Evolutionary conservation across 2,329 filamentous ascomycete species (phyloP).

Genomic region (Arthroderma sp.): DNA sequence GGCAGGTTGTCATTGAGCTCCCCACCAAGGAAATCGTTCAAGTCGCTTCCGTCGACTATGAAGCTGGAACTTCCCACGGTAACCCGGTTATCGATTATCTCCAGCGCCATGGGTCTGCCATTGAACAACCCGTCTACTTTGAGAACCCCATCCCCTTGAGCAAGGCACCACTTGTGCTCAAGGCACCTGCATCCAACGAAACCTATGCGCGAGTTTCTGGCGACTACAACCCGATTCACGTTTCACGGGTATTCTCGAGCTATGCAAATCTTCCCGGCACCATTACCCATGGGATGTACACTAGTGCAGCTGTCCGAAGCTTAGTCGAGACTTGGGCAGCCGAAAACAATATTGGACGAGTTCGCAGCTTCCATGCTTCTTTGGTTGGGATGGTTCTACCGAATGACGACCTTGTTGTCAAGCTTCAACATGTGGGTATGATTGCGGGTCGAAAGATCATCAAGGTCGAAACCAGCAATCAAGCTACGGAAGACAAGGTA

Average conservation of each 20-base stretch:
- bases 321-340: slow-evolving; percentile 97
- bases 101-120: slow-evolving; percentile 74
- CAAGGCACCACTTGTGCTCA: slow-evolving; percentile 74
- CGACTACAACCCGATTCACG: slow-evolving; percentile 98
- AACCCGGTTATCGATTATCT: slow-evolving; percentile 97
- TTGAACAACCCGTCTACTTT: slow-evolving; percentile 93
- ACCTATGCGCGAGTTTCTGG: slow-evolving; percentile 95
- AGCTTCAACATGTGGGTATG: slow-evolving; percentile 94
- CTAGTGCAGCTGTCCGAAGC: slow-evolving; percentile 87
- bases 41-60: slow-evolving; percentile 93
- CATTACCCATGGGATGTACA: slow-evolving; percentile 99
- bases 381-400: slow-evolving; percentile 98
- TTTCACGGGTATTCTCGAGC: slow-evolving; percentile 88
- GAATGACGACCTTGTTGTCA: slow-evolving; percentile 89
- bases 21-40: slow-evolving; percentile 96
- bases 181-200: slow-evolving; percentile 91
- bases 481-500: slow-evolving; percentile 93
- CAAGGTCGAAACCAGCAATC: slow-evolving; percentile 93
- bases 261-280: slow-evolving; percentile 94
- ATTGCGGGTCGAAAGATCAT: slow-evolving; percentile 97
- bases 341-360: slow-evolving; percentile 94
- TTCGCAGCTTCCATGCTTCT: slow-evolving; percentile 91
- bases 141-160: slow-evolving; percentile 94
- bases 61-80: slow-evolving; percentile 77
- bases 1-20: slow-evolving; percentile 84